These are phyloP conservation scores for Neurospora terricola DNA, from an alignment of 495 filamentous ascomycete genomes.

Conservation along the genomic window DNA sequence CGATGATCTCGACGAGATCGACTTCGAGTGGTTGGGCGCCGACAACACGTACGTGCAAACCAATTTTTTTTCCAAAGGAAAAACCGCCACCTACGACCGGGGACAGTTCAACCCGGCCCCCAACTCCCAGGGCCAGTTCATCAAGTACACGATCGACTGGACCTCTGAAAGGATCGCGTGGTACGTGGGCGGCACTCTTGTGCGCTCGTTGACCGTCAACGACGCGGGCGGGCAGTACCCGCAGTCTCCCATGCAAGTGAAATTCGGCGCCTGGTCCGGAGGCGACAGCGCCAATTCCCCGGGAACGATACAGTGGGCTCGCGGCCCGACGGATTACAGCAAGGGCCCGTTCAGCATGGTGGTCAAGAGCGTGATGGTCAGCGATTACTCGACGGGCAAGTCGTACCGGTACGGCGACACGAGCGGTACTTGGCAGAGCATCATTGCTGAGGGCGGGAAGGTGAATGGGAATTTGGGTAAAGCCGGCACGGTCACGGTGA, in stretches of 20 bases:
- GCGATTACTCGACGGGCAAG: slow-evolving; percentile 84
- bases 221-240: slow-evolving; percentile 66
- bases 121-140: slow-evolving; percentile 54
- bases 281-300: slow-evolving; percentile 63
- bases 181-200: slow-evolving; percentile 62
- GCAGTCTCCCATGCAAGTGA: slow-evolving; percentile 82
- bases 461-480: slow-evolving; percentile 49
- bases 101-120: slow-evolving; percentile 58
- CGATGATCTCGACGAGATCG: slow-evolving; percentile 88
- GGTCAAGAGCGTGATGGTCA: slow-evolving; percentile 62
- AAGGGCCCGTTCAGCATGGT: slow-evolving; percentile 78
- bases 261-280: slow-evolving; percentile 79
- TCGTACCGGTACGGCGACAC: slow-evolving; percentile 70
- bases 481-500: slow-evolving; percentile 37
- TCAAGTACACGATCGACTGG: slow-evolving; percentile 93
- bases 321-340: slow-evolving; percentile 69
- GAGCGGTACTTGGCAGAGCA: slow-evolving; percentile 64
- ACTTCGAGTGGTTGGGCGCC: slow-evolving; percentile 74
- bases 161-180: slow-evolving; percentile 65
- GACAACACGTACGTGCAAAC: slow-evolving; percentile 60
- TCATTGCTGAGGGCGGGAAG: slow-evolving; percentile 39
- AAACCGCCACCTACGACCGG: slow-evolving; percentile 61
- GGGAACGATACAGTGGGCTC: slow-evolving; percentile 82
- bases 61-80: slow-evolving; percentile 93
- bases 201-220: slow-evolving; percentile 52